phyloP scores from a whole-genome alignment of 345 rosid genomes.

The Camelina hispida region DNA sequence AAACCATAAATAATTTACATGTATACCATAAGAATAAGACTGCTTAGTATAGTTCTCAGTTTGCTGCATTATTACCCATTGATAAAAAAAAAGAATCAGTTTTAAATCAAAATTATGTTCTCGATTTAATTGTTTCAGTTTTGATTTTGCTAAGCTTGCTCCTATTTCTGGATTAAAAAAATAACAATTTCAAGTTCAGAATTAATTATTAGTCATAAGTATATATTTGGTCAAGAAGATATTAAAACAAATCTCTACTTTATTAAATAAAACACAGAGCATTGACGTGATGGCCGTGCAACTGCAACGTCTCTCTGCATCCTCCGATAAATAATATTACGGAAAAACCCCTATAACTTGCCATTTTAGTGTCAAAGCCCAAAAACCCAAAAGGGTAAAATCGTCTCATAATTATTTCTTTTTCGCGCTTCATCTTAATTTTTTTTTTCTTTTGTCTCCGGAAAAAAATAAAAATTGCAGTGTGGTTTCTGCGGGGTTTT shows the following conservation, averaged over 20 bases:
- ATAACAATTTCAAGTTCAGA: too few species aligned
- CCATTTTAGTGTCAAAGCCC: conserved; percentile 17
- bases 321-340: neutral
- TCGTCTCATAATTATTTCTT: conserved; percentile 20
- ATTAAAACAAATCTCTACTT: neutral
- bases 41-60: too few species aligned
- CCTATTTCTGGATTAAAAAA: too few species aligned
- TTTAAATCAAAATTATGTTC: too few species aligned
- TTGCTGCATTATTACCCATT: too few species aligned
- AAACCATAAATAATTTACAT: too few species aligned
- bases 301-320: conserved; percentile 42
- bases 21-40: too few species aligned
- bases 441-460: neutral
- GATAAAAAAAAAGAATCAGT: too few species aligned
- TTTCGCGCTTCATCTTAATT: conserved; percentile 42
- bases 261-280: neutral
- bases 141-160: too few species aligned
- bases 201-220: too few species aligned
- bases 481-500: neutral
- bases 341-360: neutral
- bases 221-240: neutral
- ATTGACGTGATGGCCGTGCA: conserved; percentile 42
- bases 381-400: conserved; percentile 33
- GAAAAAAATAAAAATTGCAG: conserved; percentile 23
- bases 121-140: too few species aligned